Percentiles rank a stretch among this genome's conserved stretches.
These are phyloP conservation scores for Parastagonospora nodorum DNA, from an alignment of 2,329 filamentous ascomycete genomes.

Conservation along the genomic window DNA sequence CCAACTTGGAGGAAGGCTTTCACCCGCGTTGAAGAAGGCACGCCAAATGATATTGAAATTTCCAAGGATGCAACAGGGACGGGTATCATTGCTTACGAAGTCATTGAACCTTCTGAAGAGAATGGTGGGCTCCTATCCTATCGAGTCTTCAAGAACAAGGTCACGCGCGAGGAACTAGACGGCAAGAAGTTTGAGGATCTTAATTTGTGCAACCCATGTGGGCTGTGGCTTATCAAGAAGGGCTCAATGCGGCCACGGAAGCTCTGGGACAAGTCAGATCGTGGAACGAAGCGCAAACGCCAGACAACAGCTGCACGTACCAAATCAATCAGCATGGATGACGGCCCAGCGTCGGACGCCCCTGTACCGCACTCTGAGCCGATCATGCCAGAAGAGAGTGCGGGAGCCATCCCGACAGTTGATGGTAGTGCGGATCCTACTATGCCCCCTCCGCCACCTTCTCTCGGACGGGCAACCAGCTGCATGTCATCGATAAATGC, in stretches of 20 bases:
- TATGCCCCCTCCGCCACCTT: slow-evolving; percentile 19
- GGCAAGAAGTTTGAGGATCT: slow-evolving; percentile 66
- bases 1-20: slow-evolving; percentile 95
- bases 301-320: slow-evolving; percentile 41
- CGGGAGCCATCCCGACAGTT: slow-evolving; percentile 6
- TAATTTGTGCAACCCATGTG: slow-evolving; percentile 91
- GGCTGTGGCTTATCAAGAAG: slow-evolving; percentile 91
- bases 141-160: slow-evolving; percentile 77
- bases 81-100: slow-evolving; percentile 60
- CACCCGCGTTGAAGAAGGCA: slow-evolving; percentile 74
- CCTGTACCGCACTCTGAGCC: slow-evolving; percentile 37
- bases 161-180: slow-evolving; percentile 68
- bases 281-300: slow-evolving; percentile 49
- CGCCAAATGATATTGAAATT: slow-evolving; percentile 71
- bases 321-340: slow-evolving; percentile 52
- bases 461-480: slow-evolving; percentile 10
- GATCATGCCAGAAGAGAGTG: slow-evolving; percentile 18
- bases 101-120: slow-evolving; percentile 50
- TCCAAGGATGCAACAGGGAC: slow-evolving; percentile 68
- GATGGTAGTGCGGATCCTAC: slow-evolving; percentile 15
- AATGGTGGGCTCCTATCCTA: slow-evolving; percentile 69
- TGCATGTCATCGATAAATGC: slow-evolving; percentile 9
- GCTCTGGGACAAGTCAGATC: slow-evolving; percentile 67
- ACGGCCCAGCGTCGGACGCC: slow-evolving; percentile 49
- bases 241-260: slow-evolving; percentile 81